phyloP scores from a whole-genome alignment of 805 yeast genomes.

The Yarrowia sp. region DNA sequence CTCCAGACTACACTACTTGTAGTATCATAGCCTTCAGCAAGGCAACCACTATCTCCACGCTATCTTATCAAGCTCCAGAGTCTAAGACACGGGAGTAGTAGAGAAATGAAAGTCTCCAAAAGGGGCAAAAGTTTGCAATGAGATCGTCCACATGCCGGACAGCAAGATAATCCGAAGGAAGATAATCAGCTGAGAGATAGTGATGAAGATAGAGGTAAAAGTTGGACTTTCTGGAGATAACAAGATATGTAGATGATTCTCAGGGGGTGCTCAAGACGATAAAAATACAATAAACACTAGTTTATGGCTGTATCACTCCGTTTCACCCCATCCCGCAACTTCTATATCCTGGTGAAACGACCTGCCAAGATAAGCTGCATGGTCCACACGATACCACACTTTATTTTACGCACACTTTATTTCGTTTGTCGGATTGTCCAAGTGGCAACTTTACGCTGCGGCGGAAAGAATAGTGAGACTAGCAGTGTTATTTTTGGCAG shows the following conservation, averaged over 20 bases:
- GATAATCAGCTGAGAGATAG: not conserved
- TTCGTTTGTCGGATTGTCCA: not conserved
- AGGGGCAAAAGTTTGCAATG: constrained; percentile 10
- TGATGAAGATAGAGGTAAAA: too few relatives aligned
- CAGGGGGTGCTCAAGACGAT: too few relatives aligned
- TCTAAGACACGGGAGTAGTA: constrained; percentile 3
- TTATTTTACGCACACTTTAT: not conserved
- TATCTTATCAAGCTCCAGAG: constrained; percentile 14
- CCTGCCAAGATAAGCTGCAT: constrained; percentile 8
- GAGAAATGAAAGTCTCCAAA: not conserved
- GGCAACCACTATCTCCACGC: not conserved
- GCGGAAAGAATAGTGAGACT: too few relatives aligned
- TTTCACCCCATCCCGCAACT: too few relatives aligned
- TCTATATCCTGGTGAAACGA: not conserved
- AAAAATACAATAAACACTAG: too few relatives aligned
- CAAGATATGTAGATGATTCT: too few relatives aligned
- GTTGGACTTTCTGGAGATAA: too few relatives aligned
- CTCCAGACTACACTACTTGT: too few relatives aligned
- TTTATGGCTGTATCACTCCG: too few relatives aligned
- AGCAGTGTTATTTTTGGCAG: too few relatives aligned
- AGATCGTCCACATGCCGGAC: not conserved
- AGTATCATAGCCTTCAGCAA: too few relatives aligned
- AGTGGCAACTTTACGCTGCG: not conserved
- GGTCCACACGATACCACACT: constrained; percentile 10
- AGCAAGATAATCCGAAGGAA: not conserved